phyloP scores from a whole-genome alignment of 139 green algal species.

The Chlamydomonas sp. region DNA sequence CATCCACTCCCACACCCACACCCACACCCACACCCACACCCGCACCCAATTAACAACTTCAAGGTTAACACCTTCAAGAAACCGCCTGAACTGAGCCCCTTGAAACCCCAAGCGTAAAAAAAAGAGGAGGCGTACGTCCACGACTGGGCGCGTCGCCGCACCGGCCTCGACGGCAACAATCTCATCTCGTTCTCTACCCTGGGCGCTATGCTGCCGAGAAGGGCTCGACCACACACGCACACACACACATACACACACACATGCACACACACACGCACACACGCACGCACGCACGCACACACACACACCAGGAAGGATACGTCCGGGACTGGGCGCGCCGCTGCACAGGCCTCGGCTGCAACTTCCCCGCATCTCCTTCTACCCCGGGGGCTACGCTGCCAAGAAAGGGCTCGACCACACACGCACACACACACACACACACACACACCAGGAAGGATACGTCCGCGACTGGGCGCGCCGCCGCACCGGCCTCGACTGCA shows the following conservation, averaged over 20 bases:
- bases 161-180: neutral
- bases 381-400: neutral
- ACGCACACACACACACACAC: no score
- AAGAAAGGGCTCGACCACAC: neutral
- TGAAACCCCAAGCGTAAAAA: no score
- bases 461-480: slow-evolving; percentile 81
- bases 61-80: neutral
- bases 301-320: neutral
- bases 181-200: neutral
- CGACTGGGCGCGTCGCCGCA: neutral
- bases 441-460: slow-evolving; percentile 57
- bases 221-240: neutral
- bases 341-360: neutral
- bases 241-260: no score
- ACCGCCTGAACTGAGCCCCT: neutral
- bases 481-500: slow-evolving; percentile 77
- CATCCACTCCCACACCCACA: neutral
- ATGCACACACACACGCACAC: no score
- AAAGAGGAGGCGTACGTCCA: neutral
- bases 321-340: neutral
- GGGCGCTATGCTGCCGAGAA: neutral
- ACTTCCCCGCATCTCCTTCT: neutral
- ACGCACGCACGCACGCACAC: no score
- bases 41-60: neutral
- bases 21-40: neutral